These are phyloP conservation scores for Fusarium annulatum DNA, from an alignment of 2,329 filamentous ascomycete species.

Conservation along the genomic window DNA sequence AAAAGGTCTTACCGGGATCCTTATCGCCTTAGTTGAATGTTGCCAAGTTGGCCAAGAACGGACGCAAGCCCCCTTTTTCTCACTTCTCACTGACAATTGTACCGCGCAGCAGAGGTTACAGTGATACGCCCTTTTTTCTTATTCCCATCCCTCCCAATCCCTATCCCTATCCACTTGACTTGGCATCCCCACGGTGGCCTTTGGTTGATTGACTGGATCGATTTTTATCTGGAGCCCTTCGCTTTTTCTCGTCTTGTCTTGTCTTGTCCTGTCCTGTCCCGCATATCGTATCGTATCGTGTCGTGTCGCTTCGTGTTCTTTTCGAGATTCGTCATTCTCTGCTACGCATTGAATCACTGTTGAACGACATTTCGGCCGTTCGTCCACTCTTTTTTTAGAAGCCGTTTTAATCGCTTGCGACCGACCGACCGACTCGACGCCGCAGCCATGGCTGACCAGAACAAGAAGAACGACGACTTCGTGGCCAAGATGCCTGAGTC, in stretches of 20 bases:
- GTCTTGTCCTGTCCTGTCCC: background rate
- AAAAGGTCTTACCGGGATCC: constrained; percentile 1
- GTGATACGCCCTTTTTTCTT: constrained; percentile 11
- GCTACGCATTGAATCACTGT: constrained; percentile 1
- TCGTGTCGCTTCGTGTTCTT: constrained; percentile 7
- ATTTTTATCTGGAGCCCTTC: constrained; percentile 21
- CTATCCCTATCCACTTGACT: constrained; percentile 23
- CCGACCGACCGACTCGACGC: constrained; percentile 4
- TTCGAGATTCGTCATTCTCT: constrained; percentile 16
- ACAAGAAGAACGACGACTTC: constrained; percentile 41
- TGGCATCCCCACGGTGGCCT: constrained; percentile 28
- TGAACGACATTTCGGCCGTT: constrained; percentile 40
- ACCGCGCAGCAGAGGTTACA: constrained; percentile 7
- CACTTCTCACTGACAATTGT: constrained; percentile 1
- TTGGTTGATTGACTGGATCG: constrained; percentile 30
- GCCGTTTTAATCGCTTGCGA: constrained; percentile 9
- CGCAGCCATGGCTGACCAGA: constrained; percentile 33
- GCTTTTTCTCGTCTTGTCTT: constrained; percentile 9
- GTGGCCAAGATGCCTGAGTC: constrained; percentile 33
- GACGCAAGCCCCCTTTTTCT: constrained; percentile 24
- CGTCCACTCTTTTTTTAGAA: constrained; percentile 37
- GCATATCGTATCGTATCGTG: background rate
- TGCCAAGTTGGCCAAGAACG: constrained; percentile 22
- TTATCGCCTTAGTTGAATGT: constrained; percentile 24
- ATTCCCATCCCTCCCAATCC: constrained; percentile 5